A percentile compares a stretch with the other conserved stretches of the same genome.
Evolutionary conservation across 345 rosid genomes (phyloP).

Genomic region (Euclidium syriacum): DNA sequence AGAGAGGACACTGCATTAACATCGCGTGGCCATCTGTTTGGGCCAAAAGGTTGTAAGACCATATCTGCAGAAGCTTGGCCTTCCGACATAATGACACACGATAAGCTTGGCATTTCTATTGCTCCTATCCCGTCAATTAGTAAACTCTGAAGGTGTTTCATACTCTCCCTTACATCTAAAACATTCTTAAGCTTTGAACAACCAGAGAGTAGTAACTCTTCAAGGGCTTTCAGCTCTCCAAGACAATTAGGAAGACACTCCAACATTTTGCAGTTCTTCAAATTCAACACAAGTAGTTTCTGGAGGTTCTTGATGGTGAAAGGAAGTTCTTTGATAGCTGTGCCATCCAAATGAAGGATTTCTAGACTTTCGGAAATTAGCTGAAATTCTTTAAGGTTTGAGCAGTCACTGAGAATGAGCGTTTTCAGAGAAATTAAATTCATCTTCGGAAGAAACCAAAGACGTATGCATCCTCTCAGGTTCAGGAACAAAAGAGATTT

Average conservation of each 20-base stretch:
- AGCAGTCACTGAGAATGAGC: slow-evolving; percentile 13
- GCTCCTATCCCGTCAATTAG: neutral
- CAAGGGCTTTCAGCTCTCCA: neutral
- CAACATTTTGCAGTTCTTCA: neutral
- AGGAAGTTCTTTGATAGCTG: slow-evolving; percentile 13
- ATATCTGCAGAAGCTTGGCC: neutral
- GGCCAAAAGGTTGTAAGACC: no score
- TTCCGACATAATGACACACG: neutral
- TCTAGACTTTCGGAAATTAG: neutral
- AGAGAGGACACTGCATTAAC: neutral
- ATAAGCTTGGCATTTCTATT: neutral
- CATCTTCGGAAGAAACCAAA: neutral
- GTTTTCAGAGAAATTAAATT: neutral
- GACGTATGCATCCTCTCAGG: slow-evolving; percentile 9
- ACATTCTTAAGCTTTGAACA: neutral
- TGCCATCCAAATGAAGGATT: neutral
- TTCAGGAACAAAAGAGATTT: neutral
- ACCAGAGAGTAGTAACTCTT: neutral
- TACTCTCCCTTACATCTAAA: neutral
- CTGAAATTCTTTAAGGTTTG: neutral
- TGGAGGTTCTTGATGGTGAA: neutral
- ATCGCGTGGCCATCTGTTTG: neutral
- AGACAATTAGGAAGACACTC: neutral
- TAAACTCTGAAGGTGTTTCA: neutral
- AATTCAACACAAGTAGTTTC: neutral